Evolutionary conservation across 2,329 filamentous ascomycete species (phyloP).

Genomic region (Ceratocystis cacaofunesta): DNA sequence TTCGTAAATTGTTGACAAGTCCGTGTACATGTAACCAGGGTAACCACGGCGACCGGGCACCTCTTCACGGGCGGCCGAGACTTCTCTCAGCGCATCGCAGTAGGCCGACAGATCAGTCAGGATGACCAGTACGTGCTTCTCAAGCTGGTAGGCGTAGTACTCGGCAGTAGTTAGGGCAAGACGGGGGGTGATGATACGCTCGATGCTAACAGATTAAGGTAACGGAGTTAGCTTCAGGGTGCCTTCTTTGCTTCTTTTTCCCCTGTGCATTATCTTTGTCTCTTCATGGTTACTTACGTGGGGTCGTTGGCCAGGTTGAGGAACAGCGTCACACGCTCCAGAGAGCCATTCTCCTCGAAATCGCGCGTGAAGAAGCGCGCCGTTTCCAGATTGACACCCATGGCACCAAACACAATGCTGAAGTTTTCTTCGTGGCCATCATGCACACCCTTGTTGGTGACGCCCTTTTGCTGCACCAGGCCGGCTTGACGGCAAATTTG

Average conservation of each 20-base stretch:
- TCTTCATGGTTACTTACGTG: constrained; percentile 48
- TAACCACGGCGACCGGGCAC: constrained; percentile 98
- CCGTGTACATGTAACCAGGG: constrained; percentile 99
- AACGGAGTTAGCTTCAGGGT: not conserved
- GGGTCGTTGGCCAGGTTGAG: constrained; percentile 98
- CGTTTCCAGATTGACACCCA: constrained; percentile 99
- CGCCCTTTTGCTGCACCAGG: constrained; percentile 63
- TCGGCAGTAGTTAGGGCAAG: constrained; percentile 95
- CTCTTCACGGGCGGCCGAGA: constrained; percentile 95
- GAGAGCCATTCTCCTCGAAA: constrained; percentile 97
- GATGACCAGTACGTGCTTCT: constrained; percentile 99
- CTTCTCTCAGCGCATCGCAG: constrained; percentile 96
- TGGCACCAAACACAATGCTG: constrained; percentile 97
- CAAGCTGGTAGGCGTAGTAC: constrained; percentile 98
- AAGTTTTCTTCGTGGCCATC: constrained; percentile 98
- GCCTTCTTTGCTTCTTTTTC: not conserved
- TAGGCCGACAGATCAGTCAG: constrained; percentile 95
- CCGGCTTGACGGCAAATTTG: constrained; percentile 97
- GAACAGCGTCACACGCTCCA: constrained; percentile 95
- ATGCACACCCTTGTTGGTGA: constrained; percentile 84
- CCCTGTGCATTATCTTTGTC: not conserved
- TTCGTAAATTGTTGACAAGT: constrained; percentile 99
- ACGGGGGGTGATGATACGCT: constrained; percentile 98
- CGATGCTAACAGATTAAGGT: constrained; percentile 47
- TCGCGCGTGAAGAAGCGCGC: constrained; percentile 96